Base-by-base conservation (phyloP, 2,329 filamentous ascomycete species). In the Aspergillus terreus region DNA sequence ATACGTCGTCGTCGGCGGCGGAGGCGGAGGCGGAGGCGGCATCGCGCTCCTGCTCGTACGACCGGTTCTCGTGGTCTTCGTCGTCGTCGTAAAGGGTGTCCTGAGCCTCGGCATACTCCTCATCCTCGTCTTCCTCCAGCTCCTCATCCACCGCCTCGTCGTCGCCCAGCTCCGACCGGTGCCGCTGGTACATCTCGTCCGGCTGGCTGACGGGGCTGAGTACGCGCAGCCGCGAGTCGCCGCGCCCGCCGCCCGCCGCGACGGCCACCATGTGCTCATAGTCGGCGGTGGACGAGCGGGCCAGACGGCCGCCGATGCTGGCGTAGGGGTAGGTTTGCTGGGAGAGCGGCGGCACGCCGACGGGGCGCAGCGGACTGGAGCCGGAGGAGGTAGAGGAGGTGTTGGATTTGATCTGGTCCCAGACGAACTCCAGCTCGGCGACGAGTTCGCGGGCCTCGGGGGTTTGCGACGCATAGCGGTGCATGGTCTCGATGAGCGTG, bases 391-490 rank as follows among this genome's bases (percentile, higher is more conserved):
- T 6, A 27, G 86, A 83, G 10, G 83, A 71, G 7, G 78, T 83
- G 63, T 92, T 96, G 61, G 87, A 87, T 71, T 94, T 95, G 62
- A 99, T 92, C 70, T 97, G 94, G 62, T 96, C 91, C 94, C 94
- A 99, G 36, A 99, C 92, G 64, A 97, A 99, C 73, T 99, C 94
- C n/a, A 99, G 82, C 71, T 99, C 94, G 9, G 85, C 81, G 35
- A 97, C 92, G 36, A 99, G 80, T 71, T 95, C 92, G 53, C 86
- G 82, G 6, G 90, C 90, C 68, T 96, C 91, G 45, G 72, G 65
- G 0, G 91, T 96, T 38, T 87, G 81, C 41, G 81, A 94, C 46
- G 94, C 94, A 76, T 95, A 97, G 67, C 85, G 83, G 76, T 96
- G 92, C 92, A 99, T 97, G 1, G 92, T 97, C 63, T 92, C 87